A percentile compares a stretch with the other conserved stretches of the same genome.
These are phyloP conservation scores for Gaeumannomyces tritici DNA, from an alignment of 2,329 filamentous ascomycete genomes.

Conservation along the genomic window DNA sequence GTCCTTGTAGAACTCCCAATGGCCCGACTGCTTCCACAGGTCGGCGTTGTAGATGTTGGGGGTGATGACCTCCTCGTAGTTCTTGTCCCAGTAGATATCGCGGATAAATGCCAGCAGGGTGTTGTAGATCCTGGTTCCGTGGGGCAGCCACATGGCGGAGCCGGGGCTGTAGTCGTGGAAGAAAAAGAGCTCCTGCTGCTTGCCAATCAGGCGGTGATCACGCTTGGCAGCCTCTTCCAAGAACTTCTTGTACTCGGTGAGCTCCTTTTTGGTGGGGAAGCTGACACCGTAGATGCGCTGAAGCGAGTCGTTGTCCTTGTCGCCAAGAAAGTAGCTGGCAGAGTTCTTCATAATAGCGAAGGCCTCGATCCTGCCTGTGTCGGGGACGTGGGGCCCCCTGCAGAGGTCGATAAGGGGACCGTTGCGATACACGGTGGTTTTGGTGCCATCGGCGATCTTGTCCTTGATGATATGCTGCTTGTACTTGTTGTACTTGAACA, in stretches of 20 bases:
- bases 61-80: constrained; percentile 89
- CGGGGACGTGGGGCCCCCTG: constrained; percentile 86
- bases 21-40: constrained; percentile 89
- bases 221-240: constrained; percentile 97
- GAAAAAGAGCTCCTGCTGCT: constrained; percentile 95
- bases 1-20: constrained; percentile 89
- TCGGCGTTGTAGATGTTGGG: constrained; percentile 95
- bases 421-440: constrained; percentile 88
- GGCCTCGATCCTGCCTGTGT: constrained; percentile 87
- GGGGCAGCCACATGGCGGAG: constrained; percentile 83
- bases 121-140: constrained; percentile 42
- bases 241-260: constrained; percentile 89
- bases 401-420: constrained; percentile 93
- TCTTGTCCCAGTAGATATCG: constrained; percentile 83
- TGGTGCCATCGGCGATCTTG: constrained; percentile 81
- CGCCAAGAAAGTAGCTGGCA: constrained; percentile 77
- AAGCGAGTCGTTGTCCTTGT: constrained; percentile 86
- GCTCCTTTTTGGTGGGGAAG: constrained; percentile 89
- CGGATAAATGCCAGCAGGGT: constrained; percentile 60
- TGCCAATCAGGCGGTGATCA: constrained; percentile 87
- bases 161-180: constrained; percentile 93
- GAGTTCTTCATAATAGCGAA: constrained; percentile 80
- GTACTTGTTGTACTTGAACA: constrained; percentile 98
- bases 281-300: constrained; percentile 96
- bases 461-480: constrained; percentile 96